A percentile compares a stretch with the other conserved stretches of the same genome.
Conservation (phyloP, 495 filamentous ascomycete genomes). For the Hypoxylon crocopeplum region DNA sequence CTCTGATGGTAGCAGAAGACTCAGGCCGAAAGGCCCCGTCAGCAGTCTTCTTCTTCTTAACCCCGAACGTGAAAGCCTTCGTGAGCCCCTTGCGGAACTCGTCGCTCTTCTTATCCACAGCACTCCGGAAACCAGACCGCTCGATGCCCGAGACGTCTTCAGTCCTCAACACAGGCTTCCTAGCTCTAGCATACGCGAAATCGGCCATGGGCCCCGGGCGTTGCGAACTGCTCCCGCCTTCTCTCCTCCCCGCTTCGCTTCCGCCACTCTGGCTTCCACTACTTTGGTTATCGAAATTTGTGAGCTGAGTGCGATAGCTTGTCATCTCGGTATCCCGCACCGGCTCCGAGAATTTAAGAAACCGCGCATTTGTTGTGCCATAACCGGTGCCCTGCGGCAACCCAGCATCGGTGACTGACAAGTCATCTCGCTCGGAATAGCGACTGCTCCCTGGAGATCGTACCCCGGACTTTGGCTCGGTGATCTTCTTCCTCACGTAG, state of each 20-base stretch:
- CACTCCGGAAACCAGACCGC: slow-evolving; percentile 56
- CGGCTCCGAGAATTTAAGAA: slow-evolving; percentile 51
- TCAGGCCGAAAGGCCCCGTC: slow-evolving; percentile 41
- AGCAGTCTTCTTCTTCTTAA: slow-evolving; percentile 49
- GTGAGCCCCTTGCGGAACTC: slow-evolving; percentile 57
- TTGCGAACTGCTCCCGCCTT: slow-evolving; percentile 23
- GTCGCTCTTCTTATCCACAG: slow-evolving; percentile 61
- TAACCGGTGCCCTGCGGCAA: slow-evolving; percentile 47
- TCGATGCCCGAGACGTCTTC: slow-evolving; percentile 59
- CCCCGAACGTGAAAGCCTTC: slow-evolving; percentile 54
- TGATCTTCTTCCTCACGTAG: slow-evolving; percentile 61
- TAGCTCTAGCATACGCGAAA: slow-evolving; percentile 50
- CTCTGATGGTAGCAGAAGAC: slow-evolving; percentile 47
- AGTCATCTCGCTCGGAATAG: slow-evolving; percentile 47
- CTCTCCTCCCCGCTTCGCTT: slow-evolving; percentile 45
- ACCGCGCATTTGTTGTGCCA: slow-evolving; percentile 49
- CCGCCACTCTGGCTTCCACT: slow-evolving; percentile 49
- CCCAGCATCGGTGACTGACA: slow-evolving; percentile 45
- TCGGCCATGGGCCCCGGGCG: slow-evolving; percentile 46
- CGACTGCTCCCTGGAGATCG: slow-evolving; percentile 37
- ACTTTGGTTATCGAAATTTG: slow-evolving; percentile 40
- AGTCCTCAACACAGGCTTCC: slow-evolving; percentile 52
- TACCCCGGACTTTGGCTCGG: slow-evolving; percentile 47
- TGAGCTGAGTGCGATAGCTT: slow-evolving; percentile 37
- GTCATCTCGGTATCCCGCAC: slow-evolving; percentile 39